Percentiles rank a stretch among this genome's conserved stretches.
These are phyloP conservation scores for Phlebiopsis gigantea DNA, from an alignment of 768 basidiomycete species.

Conservation along the genomic window DNA sequence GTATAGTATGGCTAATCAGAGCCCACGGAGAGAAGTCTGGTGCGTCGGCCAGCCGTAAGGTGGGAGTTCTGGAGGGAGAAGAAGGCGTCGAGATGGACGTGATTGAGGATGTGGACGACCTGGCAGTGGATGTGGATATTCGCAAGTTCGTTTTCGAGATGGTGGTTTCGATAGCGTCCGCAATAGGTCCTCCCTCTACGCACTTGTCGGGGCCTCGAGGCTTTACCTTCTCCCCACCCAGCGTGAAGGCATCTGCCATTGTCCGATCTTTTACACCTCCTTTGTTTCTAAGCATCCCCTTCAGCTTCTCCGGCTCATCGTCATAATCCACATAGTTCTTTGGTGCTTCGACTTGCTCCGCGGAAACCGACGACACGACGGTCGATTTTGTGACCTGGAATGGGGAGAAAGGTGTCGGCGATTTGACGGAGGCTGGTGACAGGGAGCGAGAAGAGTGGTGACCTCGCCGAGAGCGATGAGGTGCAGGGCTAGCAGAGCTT, in stretches of 20 bases:
- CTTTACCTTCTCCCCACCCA: constrained; percentile 26
- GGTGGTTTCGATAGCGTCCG: neutral
- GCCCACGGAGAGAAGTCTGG: constrained; percentile 9
- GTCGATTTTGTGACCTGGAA: constrained; percentile 56
- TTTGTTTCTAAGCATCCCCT: constrained; percentile 61
- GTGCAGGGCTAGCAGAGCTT: constrained; percentile 13
- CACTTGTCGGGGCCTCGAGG: constrained; percentile 16
- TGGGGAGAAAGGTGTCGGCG: constrained; percentile 29
- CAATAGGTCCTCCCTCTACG: constrained; percentile 13
- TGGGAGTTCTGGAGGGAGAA: constrained; percentile 15
- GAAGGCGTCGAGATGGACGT: constrained; percentile 17
- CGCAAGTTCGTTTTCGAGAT: neutral
- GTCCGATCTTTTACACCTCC: constrained; percentile 31
- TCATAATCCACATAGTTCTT: constrained; percentile 80
- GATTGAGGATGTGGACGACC: constrained; percentile 18
- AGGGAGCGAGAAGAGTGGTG: constrained; percentile 22
- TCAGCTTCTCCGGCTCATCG: constrained; percentile 72
- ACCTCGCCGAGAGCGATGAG: constrained; percentile 12
- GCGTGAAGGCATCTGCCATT: constrained; percentile 28
- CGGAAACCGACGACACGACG: constrained; percentile 67
- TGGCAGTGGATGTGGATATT: constrained; percentile 1
- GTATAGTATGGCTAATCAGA: constrained; percentile 37
- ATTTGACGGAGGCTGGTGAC: constrained; percentile 34
- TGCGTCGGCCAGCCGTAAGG: constrained; percentile 20
- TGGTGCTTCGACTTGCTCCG: constrained; percentile 68